These are phyloP conservation scores for Rhizopus delemar DNA, from an alignment of 371 early-diverging fungal species.

Conservation along the genomic window DNA sequence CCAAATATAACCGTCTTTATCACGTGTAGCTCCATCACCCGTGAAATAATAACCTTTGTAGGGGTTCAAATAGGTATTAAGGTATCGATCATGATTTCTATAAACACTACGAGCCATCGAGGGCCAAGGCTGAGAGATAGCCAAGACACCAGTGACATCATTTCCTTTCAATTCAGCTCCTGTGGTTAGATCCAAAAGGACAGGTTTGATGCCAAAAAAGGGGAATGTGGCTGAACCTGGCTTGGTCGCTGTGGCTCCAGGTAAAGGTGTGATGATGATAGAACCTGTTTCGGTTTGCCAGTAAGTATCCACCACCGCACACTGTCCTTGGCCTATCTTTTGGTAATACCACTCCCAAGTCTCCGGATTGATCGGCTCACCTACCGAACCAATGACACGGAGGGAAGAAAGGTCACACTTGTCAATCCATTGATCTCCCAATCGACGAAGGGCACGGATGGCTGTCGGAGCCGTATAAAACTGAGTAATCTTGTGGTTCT, in stretches of 20 bases:
- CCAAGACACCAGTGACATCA: constrained; percentile 89
- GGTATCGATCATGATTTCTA: constrained; percentile 9
- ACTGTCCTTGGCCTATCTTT: constrained; percentile 83
- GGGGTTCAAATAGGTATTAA: constrained; percentile 35
- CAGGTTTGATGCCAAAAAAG: constrained; percentile 94
- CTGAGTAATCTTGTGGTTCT: constrained; percentile 89
- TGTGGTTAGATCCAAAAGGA: constrained; percentile 78
- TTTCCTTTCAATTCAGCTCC: constrained; percentile 81
- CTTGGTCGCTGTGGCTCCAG: constrained; percentile 83
- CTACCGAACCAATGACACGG: constrained; percentile 93
- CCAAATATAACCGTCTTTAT: constrained; percentile 95
- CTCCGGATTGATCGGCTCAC: constrained; percentile 98
- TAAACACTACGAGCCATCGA: constrained; percentile 93
- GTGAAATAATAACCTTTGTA: constrained; percentile 90
- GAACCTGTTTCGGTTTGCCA: constrained; percentile 98
- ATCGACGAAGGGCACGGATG: constrained; percentile 88
- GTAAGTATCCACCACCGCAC: constrained; percentile 96
- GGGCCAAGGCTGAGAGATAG: constrained; percentile 92
- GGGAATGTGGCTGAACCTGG: constrained; percentile 96
- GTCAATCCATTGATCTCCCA: constrained; percentile 83
- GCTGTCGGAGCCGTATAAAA: constrained; percentile 99
- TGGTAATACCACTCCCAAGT: constrained; percentile 97
- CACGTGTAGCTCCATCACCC: constrained; percentile 85
- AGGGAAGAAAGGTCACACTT: constrained; percentile 79
- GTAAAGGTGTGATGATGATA: constrained; percentile 89